Evolutionary conservation across 805 yeast genomes (phyloP), one percentile per base, ranked within the genome.

Genomic region (Metschnikowia kunwiensis): DNA sequence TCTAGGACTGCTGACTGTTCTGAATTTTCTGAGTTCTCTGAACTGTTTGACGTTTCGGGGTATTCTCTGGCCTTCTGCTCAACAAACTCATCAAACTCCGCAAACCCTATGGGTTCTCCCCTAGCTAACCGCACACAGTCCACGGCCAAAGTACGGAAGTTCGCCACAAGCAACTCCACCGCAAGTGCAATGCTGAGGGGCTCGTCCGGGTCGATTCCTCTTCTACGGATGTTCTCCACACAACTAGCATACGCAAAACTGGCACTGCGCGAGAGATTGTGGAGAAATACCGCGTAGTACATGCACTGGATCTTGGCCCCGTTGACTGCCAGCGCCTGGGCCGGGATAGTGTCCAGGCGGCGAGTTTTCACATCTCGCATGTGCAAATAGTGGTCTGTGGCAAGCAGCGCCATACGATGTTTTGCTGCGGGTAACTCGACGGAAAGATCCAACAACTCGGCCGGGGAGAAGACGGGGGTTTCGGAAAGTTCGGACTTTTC

Each of bases 321-420:
- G 3, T 58, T 50, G 10, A 75, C 41, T 1, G 78, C 81, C 9
- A 75, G 67, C 1, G 56, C 48, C 43, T 77, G 82, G 0, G 46
- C 31, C 0, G 89, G 88, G 1, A 73, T 41, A 1, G 44, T 47
- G 26, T 59, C 63, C 27, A 49, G 49, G 0, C 62, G 50, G 36
- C 89, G 63, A 1, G 89, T 82, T 55, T 83, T 83, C 17, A 82
- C 72, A 56, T 83, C 93, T n/a, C 46, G 36, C 30, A 37, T 39
- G n/a, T 45, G 44, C 15, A 47, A 34, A 19, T 16, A 24, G 23
- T 46, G 44, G 24, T 31, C 36, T 19, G 25, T 26, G 4, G 47
- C 38, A 12, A 41, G 35, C 17, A 14, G 13, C 7, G 37, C 15
- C 34, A 45, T 19, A 16, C 13, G n/a, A 12, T 15, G 14, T 29